Percentiles rank a stretch among this genome's conserved stretches.
phyloP scores from a whole-genome alignment of 441 rosid genomes.

The Bocquillonia castaneifolia region DNA sequence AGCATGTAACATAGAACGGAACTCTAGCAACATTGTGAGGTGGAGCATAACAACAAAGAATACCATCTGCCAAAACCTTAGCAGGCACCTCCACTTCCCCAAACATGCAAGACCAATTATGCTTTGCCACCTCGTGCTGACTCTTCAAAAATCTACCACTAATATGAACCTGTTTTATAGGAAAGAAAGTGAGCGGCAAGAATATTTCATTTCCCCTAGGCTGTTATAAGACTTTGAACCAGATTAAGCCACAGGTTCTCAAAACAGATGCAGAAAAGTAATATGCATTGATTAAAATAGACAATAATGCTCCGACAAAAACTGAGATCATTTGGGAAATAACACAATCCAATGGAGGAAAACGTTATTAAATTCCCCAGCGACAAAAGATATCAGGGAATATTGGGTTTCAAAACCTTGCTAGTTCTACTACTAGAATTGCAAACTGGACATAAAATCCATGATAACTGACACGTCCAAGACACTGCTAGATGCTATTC shows the following conservation, averaged over 20 bases:
- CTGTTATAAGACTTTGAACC: no score
- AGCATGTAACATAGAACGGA: constrained; percentile 85
- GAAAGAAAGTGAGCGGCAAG: not conserved
- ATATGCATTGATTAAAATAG: no score
- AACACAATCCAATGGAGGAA: no score
- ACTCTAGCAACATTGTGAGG: constrained; percentile 64
- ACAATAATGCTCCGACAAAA: no score
- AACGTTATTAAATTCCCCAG: no score
- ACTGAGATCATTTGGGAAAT: no score
- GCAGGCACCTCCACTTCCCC: constrained; percentile 98
- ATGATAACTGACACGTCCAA: not conserved
- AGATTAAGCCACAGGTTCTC: no score
- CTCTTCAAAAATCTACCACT: constrained; percentile 65
- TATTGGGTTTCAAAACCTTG: no score
- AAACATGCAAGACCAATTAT: constrained; percentile 94
- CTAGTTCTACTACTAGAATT: no score
- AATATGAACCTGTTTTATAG: constrained; percentile 52
- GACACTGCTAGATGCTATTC: not conserved
- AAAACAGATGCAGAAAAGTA: no score
- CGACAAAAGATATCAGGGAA: no score
- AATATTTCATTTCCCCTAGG: not conserved
- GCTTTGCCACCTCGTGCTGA: constrained; percentile 48
- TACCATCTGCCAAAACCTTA: constrained; percentile 70
- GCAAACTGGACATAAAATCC: not conserved
- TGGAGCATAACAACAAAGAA: constrained; percentile 75